Evolutionary conservation across 257 asterid genomes (phyloP).

Genomic region (Scutellaria galericulata): DNA sequence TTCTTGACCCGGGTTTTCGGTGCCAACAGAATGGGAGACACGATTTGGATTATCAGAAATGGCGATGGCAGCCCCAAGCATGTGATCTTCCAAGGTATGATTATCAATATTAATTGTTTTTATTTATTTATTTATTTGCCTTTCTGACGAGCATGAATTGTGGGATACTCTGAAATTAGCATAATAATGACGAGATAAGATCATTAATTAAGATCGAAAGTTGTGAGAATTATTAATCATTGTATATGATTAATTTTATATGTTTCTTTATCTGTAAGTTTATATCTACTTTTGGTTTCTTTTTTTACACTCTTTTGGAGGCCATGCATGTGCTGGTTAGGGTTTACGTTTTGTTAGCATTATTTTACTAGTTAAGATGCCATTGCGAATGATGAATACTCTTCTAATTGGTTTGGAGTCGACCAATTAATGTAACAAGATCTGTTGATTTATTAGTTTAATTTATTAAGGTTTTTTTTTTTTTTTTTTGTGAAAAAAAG

Average conservation of each 20-base stretch:
- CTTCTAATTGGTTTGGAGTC: conserved; percentile 14
- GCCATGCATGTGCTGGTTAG: conserved; percentile 44
- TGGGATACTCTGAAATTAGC: too few relatives aligned
- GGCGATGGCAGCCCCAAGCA: conserved; percentile 84
- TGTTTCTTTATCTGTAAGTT: conserved; percentile 9
- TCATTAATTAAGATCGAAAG: background rate
- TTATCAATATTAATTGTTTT: too few relatives aligned
- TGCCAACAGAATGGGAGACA: conserved; percentile 67
- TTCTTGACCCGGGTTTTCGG: conserved; percentile 88
- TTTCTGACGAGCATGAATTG: too few relatives aligned
- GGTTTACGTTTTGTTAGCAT: background rate
- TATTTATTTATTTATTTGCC: too few relatives aligned
- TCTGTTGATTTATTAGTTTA: background rate
- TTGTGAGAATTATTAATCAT: background rate
- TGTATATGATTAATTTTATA: background rate
- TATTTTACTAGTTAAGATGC: conserved; percentile 28
- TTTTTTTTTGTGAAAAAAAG: background rate
- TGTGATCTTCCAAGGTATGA: conserved; percentile 77
- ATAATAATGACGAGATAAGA: background rate
- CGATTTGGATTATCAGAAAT: conserved; percentile 62
- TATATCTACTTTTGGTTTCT: background rate
- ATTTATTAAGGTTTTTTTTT: too few relatives aligned
- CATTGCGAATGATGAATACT: conserved; percentile 33
- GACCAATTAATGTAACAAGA: background rate
- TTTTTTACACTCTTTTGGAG: conserved; percentile 32